Percentiles rank a stretch among this genome's conserved stretches.
phyloP scores from a whole-genome alignment of 805 yeast genomes.

The Tetrapisispora phaffii region DNA sequence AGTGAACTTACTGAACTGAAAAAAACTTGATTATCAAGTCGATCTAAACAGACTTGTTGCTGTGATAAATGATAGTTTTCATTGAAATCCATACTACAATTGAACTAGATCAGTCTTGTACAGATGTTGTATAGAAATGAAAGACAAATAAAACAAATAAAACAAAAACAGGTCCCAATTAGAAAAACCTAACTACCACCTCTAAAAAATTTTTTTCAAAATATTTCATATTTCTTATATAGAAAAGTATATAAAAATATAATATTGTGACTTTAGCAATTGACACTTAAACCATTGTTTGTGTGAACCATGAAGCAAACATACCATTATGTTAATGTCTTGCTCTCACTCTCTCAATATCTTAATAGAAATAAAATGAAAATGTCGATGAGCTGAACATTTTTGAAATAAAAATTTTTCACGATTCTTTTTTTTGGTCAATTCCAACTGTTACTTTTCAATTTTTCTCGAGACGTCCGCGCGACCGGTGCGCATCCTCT shows the following conservation, averaged over 20 bases:
- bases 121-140: too few relatives aligned
- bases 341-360: too few relatives aligned
- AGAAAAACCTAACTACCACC: not conserved
- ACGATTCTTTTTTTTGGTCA: slow-evolving; percentile 3
- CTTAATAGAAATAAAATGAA: not conserved
- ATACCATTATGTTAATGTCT: too few relatives aligned
- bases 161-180: not conserved
- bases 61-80: slow-evolving; percentile 8
- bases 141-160: too few relatives aligned
- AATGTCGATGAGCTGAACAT: slow-evolving; percentile 3
- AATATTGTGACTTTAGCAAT: not conserved
- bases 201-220: not conserved
- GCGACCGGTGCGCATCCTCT: not conserved
- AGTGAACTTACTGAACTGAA: slow-evolving; percentile 37
- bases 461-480: not conserved
- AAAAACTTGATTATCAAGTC: slow-evolving; percentile 33
- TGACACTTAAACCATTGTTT: not conserved
- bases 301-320: not conserved
- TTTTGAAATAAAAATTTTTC: slow-evolving; percentile 1
- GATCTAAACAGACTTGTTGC: slow-evolving; percentile 30
- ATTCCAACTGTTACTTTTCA: too few relatives aligned
- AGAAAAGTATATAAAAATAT: too few relatives aligned
- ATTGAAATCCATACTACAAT: slow-evolving; percentile 4
- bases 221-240: not conserved
- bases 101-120: too few relatives aligned